Conservation (phyloP, 163 green algal genomes). For the Chlorella variabilis region DNA sequence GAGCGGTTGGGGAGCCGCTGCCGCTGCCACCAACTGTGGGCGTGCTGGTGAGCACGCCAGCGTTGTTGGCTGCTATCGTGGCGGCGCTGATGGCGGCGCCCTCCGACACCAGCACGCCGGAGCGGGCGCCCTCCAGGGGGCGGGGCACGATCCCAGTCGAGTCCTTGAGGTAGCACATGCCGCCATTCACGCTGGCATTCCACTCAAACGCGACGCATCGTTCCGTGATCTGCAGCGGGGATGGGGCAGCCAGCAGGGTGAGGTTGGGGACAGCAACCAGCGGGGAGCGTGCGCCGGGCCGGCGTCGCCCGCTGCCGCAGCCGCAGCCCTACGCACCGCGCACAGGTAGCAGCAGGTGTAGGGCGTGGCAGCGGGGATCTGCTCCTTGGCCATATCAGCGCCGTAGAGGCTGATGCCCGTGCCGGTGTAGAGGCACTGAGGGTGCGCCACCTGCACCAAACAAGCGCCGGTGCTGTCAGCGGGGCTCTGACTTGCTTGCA, state of each 20-base stretch:
- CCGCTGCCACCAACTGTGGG: background rate
- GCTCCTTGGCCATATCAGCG: background rate
- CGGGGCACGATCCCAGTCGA: background rate
- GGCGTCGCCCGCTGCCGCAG: too few relatives aligned
- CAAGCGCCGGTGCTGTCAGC: too few relatives aligned
- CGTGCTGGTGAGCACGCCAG: background rate
- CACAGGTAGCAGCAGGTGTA: slow-evolving; percentile 14
- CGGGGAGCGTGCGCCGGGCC: too few relatives aligned
- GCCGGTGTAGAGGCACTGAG: background rate
- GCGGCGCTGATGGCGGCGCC: background rate
- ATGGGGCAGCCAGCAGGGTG: background rate
- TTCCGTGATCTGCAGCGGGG: background rate
- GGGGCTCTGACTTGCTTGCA: too few relatives aligned
- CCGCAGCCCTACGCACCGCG: background rate
- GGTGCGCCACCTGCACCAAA: background rate
- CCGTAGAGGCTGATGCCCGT: background rate
- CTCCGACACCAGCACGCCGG: background rate
- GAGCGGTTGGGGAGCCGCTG: background rate
- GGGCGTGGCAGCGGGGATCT: background rate
- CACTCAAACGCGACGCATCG: background rate
- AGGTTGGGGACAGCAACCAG: background rate
- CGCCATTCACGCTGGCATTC: background rate
- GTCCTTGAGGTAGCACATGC: slow-evolving; percentile 11
- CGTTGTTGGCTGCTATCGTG: background rate
- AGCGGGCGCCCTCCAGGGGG: background rate